phyloP scores from a whole-genome alignment of 1,284 basidiomycete species.

The Leccinum cinnamomeum region DNA sequence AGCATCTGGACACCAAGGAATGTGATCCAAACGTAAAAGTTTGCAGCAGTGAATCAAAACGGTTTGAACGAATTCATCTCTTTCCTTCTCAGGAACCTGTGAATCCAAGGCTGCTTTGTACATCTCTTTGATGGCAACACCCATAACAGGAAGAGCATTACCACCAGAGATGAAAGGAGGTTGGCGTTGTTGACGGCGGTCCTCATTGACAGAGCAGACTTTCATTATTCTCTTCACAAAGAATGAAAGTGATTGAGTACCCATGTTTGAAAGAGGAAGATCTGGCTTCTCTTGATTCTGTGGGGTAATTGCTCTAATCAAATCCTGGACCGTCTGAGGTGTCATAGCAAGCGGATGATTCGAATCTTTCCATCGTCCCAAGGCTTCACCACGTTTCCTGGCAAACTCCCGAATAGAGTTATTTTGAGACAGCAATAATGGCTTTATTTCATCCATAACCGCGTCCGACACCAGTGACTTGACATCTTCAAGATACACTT shows the following conservation, averaged over 20 bases:
- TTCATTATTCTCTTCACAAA: background rate
- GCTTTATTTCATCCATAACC: background rate
- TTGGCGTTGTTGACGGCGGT: background rate
- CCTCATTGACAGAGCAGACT: background rate
- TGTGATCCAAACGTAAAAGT: background rate
- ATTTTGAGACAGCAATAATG: background rate
- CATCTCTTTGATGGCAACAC: background rate
- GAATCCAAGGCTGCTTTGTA: background rate
- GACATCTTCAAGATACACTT: background rate
- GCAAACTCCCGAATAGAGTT: background rate
- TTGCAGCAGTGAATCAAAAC: background rate
- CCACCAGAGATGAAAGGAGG: background rate
- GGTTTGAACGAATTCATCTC: background rate
- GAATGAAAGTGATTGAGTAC: background rate
- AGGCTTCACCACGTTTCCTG: background rate
- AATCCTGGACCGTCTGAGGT: background rate
- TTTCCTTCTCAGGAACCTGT: background rate
- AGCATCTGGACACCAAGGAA: background rate
- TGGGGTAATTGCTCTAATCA: background rate
- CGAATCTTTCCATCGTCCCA: background rate
- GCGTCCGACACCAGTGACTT: background rate
- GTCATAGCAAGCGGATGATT: background rate
- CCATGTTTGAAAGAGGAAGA: background rate
- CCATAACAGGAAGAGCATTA: background rate
- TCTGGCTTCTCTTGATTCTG: background rate